Percentiles rank a stretch among this genome's conserved stretches.
Evolutionary conservation across 129 eudicot species (phyloP).

Genomic region (Smallanthus sonchifolius): DNA sequence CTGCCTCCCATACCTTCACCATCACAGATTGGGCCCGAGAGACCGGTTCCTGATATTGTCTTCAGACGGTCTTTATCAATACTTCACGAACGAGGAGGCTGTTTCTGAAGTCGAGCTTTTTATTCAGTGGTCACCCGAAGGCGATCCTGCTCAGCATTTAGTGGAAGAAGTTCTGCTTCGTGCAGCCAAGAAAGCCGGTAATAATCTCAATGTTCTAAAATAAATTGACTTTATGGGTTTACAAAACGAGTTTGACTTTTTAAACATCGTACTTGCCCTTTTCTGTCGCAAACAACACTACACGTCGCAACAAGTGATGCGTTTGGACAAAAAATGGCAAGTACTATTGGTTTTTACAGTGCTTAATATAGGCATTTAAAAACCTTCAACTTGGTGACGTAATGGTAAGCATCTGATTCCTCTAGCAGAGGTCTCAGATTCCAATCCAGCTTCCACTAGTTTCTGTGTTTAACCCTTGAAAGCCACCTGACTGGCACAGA

Average conservation of each 20-base stretch:
- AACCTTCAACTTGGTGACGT: too few relatives aligned
- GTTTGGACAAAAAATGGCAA: background rate
- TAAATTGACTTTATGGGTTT: background rate
- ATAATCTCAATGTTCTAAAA: background rate
- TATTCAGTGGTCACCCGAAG: conserved; percentile 82
- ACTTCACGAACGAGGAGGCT: conserved; percentile 91
- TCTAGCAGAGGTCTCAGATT: too few relatives aligned
- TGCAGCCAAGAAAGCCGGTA: conserved; percentile 94
- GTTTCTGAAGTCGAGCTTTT: conserved; percentile 87
- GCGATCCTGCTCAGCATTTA: conserved; percentile 94
- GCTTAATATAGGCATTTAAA: background rate
- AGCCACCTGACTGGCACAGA: too few relatives aligned
- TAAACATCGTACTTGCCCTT: background rate
- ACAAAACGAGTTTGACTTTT: background rate
- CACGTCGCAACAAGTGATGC: background rate
- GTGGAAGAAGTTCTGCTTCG: conserved; percentile 83
- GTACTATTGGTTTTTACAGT: background rate
- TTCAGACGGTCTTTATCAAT: conserved; percentile 88
- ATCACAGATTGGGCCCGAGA: conserved; percentile 75
- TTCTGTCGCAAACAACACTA: background rate
- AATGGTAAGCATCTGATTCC: too few relatives aligned
- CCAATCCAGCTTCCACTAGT: too few relatives aligned
- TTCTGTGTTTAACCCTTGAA: too few relatives aligned
- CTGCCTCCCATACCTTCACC: conserved; percentile 70
- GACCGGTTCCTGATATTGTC: conserved; percentile 81